Evolutionary conservation across 169 alveolate species (phyloP), one percentile per base, ranked within the genome.

Genomic region (Eimeria sp.): DNA sequence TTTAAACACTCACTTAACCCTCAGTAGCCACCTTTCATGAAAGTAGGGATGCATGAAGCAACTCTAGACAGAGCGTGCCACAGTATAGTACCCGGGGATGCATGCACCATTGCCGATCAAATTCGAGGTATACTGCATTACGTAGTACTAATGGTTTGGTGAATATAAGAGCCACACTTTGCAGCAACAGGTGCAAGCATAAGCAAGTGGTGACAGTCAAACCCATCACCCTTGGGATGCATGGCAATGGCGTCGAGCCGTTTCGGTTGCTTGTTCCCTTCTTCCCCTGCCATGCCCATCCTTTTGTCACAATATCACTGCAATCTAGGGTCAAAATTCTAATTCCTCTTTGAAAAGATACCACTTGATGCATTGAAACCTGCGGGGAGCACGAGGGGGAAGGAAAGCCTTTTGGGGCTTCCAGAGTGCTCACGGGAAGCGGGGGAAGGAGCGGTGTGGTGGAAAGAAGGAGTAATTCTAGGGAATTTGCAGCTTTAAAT

Each of bases 311-410:
- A 27, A 34, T 2, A 70, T 7, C n/a, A 70, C n/a, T 30, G n/a
- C 51, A 34, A 34, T 14, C 14, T 11, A 3, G 25, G 51, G 4
- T 30, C 20, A 34, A 30, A 70, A 34, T 30, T 34, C 80, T 70
- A 70, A 30, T 30, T 34, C 22, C 34, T 70, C 4, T 13, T 9
- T 6, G 49, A 10, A 70, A 70, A 70, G 51, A 70, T 13, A 27
- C 80, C n/a, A 70, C 27, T 70, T 70, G 51, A 14, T 34, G 25
- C 25, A 14, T 70, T 6, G 16, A 70, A 70, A 34, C 45, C 61
- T 76, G 65, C 63, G 65, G 87, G 65, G 87, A 76, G 80, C 80
- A 70, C 80, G 87, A 76, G 87, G 87, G 87, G 87, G 87, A 76
- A 45, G 61, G 87, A 76, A 76, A 76, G 87, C 45, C 87, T 49